Evolutionary conservation across 192 early-diverging fungal genomes (phyloP).

Genomic region (Chytriomyces sp.): DNA sequence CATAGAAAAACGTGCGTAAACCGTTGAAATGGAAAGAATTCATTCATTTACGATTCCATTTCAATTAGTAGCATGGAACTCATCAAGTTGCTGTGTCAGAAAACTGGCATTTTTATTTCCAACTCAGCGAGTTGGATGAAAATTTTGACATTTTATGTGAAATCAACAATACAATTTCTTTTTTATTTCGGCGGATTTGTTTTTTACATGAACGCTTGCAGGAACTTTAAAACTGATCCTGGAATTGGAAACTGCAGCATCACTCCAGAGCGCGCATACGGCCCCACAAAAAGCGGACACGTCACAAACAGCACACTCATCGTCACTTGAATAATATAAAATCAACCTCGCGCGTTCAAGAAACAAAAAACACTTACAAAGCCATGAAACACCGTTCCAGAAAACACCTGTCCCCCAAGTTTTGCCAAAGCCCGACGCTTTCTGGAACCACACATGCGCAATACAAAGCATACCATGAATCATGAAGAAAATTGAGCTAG

Average conservation of each 20-base stretch:
- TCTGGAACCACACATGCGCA: not conserved
- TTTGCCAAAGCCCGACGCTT: conserved; percentile 4
- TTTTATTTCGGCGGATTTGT: too few relatives aligned
- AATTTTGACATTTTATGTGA: too few relatives aligned
- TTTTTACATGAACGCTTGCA: not conserved
- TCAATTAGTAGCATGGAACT: too few relatives aligned
- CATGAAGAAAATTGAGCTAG: conserved; percentile 7
- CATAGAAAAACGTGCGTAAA: too few relatives aligned
- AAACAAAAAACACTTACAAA: not conserved
- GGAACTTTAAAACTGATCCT: not conserved
- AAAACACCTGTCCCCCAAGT: conserved; percentile 4
- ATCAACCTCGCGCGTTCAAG: too few relatives aligned
- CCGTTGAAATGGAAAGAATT: too few relatives aligned
- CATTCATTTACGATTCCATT: too few relatives aligned
- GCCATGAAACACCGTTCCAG: not conserved
- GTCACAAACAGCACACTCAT: not conserved
- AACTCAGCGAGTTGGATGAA: too few relatives aligned
- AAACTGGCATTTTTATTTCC: too few relatives aligned
- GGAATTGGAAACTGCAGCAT: conserved; percentile 6
- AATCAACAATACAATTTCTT: too few relatives aligned
- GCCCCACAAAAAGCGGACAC: conserved; percentile 9
- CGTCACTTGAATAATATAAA: not conserved
- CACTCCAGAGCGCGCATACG: conserved; percentile 6
- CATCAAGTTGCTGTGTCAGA: too few relatives aligned
- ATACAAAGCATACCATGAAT: conserved; percentile 11